phyloP scores from a whole-genome alignment of 2,329 filamentous ascomycete species.

The Fusarium sp. region DNA sequence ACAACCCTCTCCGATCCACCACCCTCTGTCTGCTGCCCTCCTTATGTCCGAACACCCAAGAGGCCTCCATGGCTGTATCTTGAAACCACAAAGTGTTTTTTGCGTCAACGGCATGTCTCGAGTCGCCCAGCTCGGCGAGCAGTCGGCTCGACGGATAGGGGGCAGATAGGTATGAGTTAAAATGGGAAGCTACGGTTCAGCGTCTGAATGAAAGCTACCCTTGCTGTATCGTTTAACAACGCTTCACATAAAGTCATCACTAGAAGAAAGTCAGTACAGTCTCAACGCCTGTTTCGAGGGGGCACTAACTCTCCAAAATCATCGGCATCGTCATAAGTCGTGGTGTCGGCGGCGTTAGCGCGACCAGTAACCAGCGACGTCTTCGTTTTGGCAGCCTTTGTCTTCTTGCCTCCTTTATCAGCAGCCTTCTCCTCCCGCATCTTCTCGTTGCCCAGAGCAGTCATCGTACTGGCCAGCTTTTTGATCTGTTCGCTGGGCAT shows the following conservation, averaged over 20 bases:
- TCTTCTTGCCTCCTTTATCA: constrained; percentile 96
- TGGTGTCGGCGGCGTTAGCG: constrained; percentile 73
- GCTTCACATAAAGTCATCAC: constrained; percentile 79
- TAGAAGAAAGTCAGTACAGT: constrained; percentile 47
- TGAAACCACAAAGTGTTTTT: background rate
- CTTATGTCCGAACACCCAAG: constrained; percentile 7
- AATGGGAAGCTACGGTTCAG: constrained; percentile 13
- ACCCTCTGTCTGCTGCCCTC: constrained; percentile 9
- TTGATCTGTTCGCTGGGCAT: constrained; percentile 94
- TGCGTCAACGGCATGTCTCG: constrained; percentile 2
- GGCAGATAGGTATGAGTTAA: constrained; percentile 9
- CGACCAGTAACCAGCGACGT: constrained; percentile 77
- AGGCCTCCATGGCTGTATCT: constrained; percentile 11
- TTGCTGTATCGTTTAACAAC: constrained; percentile 14
- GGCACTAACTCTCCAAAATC: constrained; percentile 83
- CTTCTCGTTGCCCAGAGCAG: constrained; percentile 95
- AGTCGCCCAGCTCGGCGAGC: background rate
- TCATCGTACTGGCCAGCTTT: constrained; percentile 89
- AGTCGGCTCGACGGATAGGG: constrained; percentile 7
- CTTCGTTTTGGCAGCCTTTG: constrained; percentile 96
- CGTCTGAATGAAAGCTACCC: constrained; percentile 9
- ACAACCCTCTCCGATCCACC: constrained; percentile 4
- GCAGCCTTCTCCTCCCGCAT: constrained; percentile 97
- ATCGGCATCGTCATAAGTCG: constrained; percentile 78
- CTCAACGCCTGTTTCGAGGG: background rate